These are phyloP conservation scores for Trichophyton simii DNA, from an alignment of 2,329 filamentous ascomycete species.

Conservation along the genomic window DNA sequence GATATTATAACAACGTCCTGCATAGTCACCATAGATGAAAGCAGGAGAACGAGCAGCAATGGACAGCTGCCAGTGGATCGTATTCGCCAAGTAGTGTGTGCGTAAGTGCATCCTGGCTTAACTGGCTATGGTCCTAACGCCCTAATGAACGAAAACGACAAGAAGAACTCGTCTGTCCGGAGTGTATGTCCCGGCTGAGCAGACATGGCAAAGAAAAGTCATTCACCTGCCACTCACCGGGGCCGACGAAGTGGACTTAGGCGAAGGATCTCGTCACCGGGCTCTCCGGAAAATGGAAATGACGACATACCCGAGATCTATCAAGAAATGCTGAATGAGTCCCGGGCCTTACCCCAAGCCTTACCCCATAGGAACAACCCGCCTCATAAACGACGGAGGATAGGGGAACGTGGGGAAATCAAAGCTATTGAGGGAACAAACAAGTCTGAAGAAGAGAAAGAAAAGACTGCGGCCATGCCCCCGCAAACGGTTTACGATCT, in stretches of 20 bases:
- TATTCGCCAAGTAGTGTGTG: slow-evolving; percentile 1
- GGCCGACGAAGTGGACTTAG: neutral
- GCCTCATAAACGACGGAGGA: slow-evolving; percentile 14
- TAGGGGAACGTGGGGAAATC: slow-evolving; percentile 11
- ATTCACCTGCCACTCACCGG: neutral
- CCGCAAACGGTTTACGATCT: slow-evolving; percentile 35
- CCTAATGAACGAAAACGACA: slow-evolving; percentile 3
- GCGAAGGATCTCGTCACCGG: neutral
- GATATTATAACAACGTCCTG: neutral
- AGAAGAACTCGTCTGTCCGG: neutral
- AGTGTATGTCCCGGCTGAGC: neutral
- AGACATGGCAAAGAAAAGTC: neutral
- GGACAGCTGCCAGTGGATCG: neutral
- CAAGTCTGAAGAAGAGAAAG: slow-evolving; percentile 2
- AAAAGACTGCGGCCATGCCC: slow-evolving; percentile 12
- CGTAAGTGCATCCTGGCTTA: neutral
- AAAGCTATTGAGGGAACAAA: neutral
- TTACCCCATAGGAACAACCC: slow-evolving; percentile 2
- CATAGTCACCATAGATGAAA: neutral
- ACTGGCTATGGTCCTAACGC: neutral
- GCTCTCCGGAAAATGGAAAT: neutral
- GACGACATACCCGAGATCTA: slow-evolving; percentile 9
- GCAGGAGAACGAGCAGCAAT: neutral
- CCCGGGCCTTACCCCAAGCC: neutral
- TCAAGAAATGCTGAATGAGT: slow-evolving; percentile 10